phyloP scores from a whole-genome alignment of 805 yeast genomes.

The Ogataea neopini region DNA sequence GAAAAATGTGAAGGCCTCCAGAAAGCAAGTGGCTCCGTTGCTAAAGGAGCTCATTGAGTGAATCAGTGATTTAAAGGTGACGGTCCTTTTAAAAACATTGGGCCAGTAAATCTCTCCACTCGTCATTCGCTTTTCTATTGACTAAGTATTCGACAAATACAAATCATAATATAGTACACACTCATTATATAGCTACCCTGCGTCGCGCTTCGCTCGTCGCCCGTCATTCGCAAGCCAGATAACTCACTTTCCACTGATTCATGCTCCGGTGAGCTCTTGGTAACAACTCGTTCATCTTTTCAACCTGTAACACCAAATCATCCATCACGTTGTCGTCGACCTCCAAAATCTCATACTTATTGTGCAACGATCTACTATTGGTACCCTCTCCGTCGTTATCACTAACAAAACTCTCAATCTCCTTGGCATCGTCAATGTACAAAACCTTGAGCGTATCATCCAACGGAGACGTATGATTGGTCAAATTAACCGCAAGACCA shows the following conservation, averaged over 20 bases:
- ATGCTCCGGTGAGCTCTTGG: constrained; percentile 34
- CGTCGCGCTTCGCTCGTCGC: too few species aligned
- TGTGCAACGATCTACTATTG: constrained; percentile 14
- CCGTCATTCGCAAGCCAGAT: too few species aligned
- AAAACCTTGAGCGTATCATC: constrained; percentile 45
- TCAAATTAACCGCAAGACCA: constrained; percentile 34
- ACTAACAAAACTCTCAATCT: constrained; percentile 30
- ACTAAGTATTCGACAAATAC: too few species aligned
- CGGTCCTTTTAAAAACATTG: too few species aligned
- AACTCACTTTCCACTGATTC: constrained; percentile 35
- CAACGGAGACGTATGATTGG: constrained; percentile 4
- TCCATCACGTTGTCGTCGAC: constrained; percentile 41
- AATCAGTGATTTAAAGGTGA: too few species aligned
- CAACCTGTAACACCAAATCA: constrained; percentile 33
- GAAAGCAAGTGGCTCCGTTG: constrained; percentile 85
- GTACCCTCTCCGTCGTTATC: constrained; percentile 20
- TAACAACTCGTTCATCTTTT: constrained; percentile 30
- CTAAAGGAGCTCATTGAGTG: constrained; percentile 26
- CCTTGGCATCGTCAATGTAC: constrained; percentile 37
- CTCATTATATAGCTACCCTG: too few species aligned
- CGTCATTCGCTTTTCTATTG: too few species aligned
- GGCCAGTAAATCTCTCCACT: too few species aligned
- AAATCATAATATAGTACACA: too few species aligned
- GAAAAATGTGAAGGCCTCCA: constrained; percentile 58
- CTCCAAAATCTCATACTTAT: constrained; percentile 21